phyloP scores from a whole-genome alignment of 129 eudicot genomes.

The Centaurea solstitialis region DNA sequence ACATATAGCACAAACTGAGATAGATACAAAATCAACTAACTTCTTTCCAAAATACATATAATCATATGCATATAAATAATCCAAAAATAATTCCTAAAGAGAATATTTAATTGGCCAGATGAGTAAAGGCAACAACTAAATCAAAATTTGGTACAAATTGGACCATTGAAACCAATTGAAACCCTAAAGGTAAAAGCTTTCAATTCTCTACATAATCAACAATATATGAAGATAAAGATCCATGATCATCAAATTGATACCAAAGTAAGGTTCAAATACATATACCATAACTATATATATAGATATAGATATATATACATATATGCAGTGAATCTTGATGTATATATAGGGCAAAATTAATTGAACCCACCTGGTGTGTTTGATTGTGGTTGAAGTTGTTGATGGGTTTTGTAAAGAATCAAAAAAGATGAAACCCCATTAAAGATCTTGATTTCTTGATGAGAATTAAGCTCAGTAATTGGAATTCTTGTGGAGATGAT shows the following conservation, averaged over 20 bases:
- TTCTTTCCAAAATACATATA: constrained; percentile 6
- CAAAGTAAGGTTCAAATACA: neutral
- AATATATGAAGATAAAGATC: neutral
- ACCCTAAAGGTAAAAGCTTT: constrained; percentile 29
- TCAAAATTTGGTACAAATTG: constrained; percentile 23
- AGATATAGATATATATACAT: neutral
- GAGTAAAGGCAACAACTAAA: constrained; percentile 20
- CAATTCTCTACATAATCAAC: constrained; percentile 5
- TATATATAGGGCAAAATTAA: neutral
- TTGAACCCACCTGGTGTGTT: constrained; percentile 22
- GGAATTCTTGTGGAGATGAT: constrained; percentile 26
- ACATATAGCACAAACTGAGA: neutral
- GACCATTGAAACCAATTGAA: constrained; percentile 21
- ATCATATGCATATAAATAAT: constrained; percentile 10
- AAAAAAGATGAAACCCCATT: constrained; percentile 19
- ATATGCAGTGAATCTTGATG: constrained; percentile 20
- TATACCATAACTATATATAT: neutral
- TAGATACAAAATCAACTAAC: neutral
- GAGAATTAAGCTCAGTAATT: constrained; percentile 12
- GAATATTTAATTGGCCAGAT: neutral
- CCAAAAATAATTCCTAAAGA: neutral
- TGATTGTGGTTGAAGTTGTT: constrained; percentile 13
- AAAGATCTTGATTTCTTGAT: constrained; percentile 26
- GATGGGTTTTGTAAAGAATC: constrained; percentile 28
- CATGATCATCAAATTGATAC: constrained; percentile 27